phyloP scores from a whole-genome alignment of 495 filamentous ascomycete genomes.

The Aspergillus bertholletiae region DNA sequence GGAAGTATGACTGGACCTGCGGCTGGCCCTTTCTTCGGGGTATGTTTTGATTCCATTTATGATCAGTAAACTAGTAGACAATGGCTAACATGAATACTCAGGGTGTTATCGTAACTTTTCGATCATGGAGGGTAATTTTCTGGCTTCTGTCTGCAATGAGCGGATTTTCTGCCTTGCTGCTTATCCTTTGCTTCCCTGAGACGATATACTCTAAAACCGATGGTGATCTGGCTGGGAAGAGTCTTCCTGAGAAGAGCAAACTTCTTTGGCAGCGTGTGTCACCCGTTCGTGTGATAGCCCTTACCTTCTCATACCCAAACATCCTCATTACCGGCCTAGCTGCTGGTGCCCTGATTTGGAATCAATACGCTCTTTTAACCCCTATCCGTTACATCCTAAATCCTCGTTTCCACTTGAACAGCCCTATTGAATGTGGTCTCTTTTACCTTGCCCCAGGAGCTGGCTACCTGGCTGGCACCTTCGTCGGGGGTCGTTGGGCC shows the following conservation, averaged over 20 bases:
- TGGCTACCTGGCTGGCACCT: conserved; percentile 67
- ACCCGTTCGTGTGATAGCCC: conserved; percentile 42
- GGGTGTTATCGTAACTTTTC: conserved; percentile 68
- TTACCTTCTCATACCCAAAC: conserved; percentile 60
- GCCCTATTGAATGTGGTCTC: conserved; percentile 62
- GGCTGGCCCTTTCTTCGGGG: conserved; percentile 62
- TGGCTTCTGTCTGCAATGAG: conserved; percentile 67
- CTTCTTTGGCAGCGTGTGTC: conserved; percentile 59
- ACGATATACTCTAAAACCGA: conserved; percentile 60
- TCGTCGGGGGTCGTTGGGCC: conserved; percentile 69
- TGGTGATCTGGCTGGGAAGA: conserved; percentile 50
- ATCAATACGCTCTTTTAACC: conserved; percentile 69
- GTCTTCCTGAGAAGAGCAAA: conserved; percentile 39
- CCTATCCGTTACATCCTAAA: conserved; percentile 74
- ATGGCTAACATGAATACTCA: conserved; percentile 11
- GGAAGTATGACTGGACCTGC: conserved; percentile 70
- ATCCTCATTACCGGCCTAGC: conserved; percentile 59
- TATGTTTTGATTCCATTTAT: conserved; percentile 6
- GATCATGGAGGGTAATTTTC: conserved; percentile 67
- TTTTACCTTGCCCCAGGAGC: conserved; percentile 73
- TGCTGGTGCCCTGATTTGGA: conserved; percentile 63
- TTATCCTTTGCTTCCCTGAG: conserved; percentile 66
- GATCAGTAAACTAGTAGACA: background rate
- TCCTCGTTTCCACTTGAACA: conserved; percentile 64
- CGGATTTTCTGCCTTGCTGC: conserved; percentile 51